Base-by-base conservation (phyloP, 1,139 yeast species). In the Geotrichum phurueaensis region DNA sequence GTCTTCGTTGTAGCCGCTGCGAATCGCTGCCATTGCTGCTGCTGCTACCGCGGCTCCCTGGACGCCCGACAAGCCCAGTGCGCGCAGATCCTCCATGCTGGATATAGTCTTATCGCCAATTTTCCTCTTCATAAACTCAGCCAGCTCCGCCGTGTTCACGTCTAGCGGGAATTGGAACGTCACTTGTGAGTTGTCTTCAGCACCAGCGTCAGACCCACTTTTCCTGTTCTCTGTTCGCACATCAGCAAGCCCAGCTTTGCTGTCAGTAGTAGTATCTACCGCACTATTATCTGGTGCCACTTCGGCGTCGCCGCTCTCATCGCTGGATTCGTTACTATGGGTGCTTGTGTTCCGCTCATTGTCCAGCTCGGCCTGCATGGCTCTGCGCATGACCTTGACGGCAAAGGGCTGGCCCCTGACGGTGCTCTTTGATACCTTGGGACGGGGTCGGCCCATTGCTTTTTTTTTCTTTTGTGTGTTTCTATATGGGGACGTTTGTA, bases 371-470 rank as follows among this genome's bases (percentile, higher is more conserved):
- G 47, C 47, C 20, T 39, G 47, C 47, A 39, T 39, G 22, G 47
- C 47, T 39, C 47, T 39, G 18, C 47, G 47, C 47, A 52, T 57
- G 29, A 50, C 56, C 45, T 54, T 58, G 29, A 49, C 53, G 23
- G 60, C 57, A 31, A 57, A 52, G 5, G 59, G 54, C 54, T 50
- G 57, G 33, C 57, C 50, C n/a, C 54, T 49, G 29, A 33, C 33
- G 9, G 57, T 58, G n/a, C 54, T 49, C 43, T 58, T 58, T 20
- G 53, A 45, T 12, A 58, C 60, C 51, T 54, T 54, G 5, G 55
- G 58, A 20, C 58, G 51, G 7, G 61, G 61, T 22, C 56, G 45
- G 29, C 61, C 57, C 57, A 52, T 53, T 23, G 10, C 22, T 10
- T 6, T 27, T 36, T 53, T 55, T 2, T 20, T n/a, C 3, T 22